phyloP scores from a whole-genome alignment of 176 grass and related monocot species.

The Oryza longistaminata region DNA sequence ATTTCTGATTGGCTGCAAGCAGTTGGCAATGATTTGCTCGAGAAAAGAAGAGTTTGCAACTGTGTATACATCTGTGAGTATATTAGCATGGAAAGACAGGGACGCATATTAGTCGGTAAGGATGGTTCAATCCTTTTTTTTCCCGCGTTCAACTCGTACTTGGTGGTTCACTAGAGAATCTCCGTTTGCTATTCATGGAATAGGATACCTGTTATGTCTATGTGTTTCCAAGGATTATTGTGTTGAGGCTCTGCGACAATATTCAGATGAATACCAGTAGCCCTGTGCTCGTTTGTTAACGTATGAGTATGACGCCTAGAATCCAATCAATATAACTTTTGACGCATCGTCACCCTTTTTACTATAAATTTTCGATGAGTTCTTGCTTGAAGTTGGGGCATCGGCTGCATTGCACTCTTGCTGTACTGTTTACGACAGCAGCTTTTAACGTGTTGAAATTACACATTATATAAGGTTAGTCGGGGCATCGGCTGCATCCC shows the following conservation, averaged over 20 bases:
- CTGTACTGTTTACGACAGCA: too few relatives aligned
- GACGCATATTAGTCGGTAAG: background rate
- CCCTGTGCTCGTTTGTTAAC: too few relatives aligned
- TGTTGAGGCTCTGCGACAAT: background rate
- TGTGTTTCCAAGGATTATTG: background rate
- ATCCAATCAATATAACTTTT: too few relatives aligned
- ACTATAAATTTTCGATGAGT: too few relatives aligned
- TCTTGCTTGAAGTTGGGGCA: too few relatives aligned
- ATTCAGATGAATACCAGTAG: background rate
- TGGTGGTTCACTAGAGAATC: too few relatives aligned
- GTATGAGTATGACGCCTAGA: too few relatives aligned
- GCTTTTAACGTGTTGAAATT: too few relatives aligned
- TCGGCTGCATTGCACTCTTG: too few relatives aligned
- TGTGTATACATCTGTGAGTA: background rate
- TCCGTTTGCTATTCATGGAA: background rate
- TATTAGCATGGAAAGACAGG: background rate
- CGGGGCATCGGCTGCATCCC: too few relatives aligned
- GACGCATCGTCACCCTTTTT: too few relatives aligned
- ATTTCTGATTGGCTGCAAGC: background rate
- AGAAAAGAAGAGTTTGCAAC: background rate
- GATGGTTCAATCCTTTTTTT: background rate
- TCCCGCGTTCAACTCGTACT: background rate
- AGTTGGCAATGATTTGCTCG: background rate
- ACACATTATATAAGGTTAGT: too few relatives aligned
- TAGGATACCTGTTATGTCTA: background rate